These are phyloP conservation scores for Limnomonas spitsbergensis DNA, from an alignment of 139 green algal genomes.

Conservation along the genomic window DNA sequence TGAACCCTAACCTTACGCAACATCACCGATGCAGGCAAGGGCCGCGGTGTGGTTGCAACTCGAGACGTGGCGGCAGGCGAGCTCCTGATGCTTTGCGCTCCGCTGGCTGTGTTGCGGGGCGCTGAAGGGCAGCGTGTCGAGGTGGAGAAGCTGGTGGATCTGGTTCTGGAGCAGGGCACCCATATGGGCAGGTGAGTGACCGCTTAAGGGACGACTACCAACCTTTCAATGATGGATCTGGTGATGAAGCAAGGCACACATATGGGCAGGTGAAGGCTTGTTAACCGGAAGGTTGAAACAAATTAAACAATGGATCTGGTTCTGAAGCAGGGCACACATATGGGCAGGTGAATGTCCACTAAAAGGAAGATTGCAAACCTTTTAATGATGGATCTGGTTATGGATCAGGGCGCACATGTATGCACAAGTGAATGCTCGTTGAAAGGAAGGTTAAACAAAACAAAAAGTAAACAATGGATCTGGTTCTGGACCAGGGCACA, in stretches of 20 bases:
- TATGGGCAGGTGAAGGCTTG: neutral
- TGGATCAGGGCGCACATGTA: neutral
- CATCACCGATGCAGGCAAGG: conserved; percentile 17
- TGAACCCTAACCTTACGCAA: too few relatives aligned
- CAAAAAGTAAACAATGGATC: conserved; percentile 26
- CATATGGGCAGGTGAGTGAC: conserved; percentile 22
- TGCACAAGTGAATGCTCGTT: too few relatives aligned
- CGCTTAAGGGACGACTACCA: neutral
- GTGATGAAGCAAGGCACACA: neutral
- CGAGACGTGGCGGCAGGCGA: conserved; percentile 1
- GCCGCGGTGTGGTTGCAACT: conserved; percentile 18
- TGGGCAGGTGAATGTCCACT: conserved; percentile 11
- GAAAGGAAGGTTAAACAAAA: too few relatives aligned
- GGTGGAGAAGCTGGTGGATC: conserved; percentile 28
- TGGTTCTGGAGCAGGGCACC: conserved; percentile 19
- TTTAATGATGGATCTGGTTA: neutral
- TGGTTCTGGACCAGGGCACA: conserved; percentile 18
- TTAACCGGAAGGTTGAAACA: neutral
- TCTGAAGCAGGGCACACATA: conserved; percentile 12
- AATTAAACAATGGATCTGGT: conserved; percentile 28
- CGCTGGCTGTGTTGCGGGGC: conserved; percentile 13
- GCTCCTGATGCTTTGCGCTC: conserved; percentile 4
- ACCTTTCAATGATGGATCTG: neutral
- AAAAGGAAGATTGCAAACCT: neutral
- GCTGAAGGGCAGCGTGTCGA: conserved; percentile 14